phyloP scores from a whole-genome alignment of 169 alveolate genomes.

The Neospora caninum region DNA sequence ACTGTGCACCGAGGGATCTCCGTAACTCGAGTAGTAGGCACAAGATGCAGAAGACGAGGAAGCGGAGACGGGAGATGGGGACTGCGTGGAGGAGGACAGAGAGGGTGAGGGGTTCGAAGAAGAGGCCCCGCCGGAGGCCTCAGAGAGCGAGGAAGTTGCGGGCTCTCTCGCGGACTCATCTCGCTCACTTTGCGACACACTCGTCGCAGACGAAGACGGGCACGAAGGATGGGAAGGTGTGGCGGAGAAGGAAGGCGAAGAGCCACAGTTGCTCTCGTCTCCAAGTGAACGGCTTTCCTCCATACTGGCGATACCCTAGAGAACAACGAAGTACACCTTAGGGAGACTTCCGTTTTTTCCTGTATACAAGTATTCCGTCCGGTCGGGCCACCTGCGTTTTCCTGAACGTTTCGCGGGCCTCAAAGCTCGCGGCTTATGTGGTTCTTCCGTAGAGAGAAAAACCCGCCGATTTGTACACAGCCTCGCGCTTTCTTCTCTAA shows the following conservation, averaged over 20 bases:
- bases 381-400: too few species aligned
- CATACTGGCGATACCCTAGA: too few species aligned
- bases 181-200: not conserved
- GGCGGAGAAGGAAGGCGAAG: not conserved
- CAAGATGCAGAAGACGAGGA: not conserved
- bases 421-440: too few species aligned
- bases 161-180: not conserved
- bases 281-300: too few species aligned
- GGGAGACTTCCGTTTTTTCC: too few species aligned
- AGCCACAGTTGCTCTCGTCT: not conserved
- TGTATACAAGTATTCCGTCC: too few species aligned
- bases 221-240: not conserved
- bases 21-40: slow-evolving; percentile 65
- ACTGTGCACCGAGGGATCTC: slow-evolving; percentile 74
- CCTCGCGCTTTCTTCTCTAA: too few species aligned
- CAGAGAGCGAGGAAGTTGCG: not conserved
- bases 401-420: too few species aligned
- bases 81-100: not conserved
- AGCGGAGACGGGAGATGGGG: not conserved
- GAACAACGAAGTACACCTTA: too few species aligned
- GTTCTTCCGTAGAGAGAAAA: too few species aligned
- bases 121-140: not conserved
- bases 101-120: not conserved
- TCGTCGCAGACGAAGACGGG: not conserved
- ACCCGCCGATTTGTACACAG: too few species aligned